phyloP scores from a whole-genome alignment of 345 rosid species.

The Angophora floribunda region DNA sequence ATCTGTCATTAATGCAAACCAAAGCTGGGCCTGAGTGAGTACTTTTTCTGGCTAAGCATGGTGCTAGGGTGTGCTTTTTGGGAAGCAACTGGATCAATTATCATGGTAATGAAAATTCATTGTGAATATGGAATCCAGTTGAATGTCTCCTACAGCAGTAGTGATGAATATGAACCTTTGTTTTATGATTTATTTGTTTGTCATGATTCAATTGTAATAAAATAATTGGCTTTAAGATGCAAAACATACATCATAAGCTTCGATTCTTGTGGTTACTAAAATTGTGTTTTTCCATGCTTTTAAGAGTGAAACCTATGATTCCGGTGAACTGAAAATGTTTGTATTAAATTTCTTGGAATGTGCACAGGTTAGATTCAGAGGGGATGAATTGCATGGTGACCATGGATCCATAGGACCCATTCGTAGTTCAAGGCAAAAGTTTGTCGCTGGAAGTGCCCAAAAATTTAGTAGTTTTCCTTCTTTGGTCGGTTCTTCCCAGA shows the following conservation, averaged over 20 bases:
- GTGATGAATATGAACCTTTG: background rate
- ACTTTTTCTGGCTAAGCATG: background rate
- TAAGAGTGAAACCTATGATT: background rate
- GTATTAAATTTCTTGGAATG: background rate
- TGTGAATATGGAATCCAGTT: background rate
- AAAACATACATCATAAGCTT: background rate
- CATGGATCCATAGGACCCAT: constrained; percentile 70
- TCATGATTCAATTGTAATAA: background rate
- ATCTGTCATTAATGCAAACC: background rate
- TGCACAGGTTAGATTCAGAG: constrained; percentile 27
- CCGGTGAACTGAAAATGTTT: background rate
- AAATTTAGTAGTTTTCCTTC: constrained; percentile 32
- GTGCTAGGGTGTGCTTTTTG: background rate
- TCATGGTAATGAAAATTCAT: background rate
- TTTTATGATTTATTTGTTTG: background rate
- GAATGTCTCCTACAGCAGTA: background rate
- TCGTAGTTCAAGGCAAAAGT: constrained; percentile 39
- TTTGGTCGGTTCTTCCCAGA: constrained; percentile 12
- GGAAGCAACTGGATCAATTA: background rate
- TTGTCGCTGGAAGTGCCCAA: constrained; percentile 13
- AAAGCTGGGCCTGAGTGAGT: background rate
- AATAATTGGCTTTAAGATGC: background rate
- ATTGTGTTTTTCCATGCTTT: background rate
- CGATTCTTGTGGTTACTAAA: background rate
- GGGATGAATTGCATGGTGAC: constrained; percentile 20